A percentile compares a stretch with the other conserved stretches of the same genome.
These are phyloP conservation scores for Diaporthe citrichinensis DNA, from an alignment of 2,329 filamentous ascomycete genomes.

Conservation along the genomic window DNA sequence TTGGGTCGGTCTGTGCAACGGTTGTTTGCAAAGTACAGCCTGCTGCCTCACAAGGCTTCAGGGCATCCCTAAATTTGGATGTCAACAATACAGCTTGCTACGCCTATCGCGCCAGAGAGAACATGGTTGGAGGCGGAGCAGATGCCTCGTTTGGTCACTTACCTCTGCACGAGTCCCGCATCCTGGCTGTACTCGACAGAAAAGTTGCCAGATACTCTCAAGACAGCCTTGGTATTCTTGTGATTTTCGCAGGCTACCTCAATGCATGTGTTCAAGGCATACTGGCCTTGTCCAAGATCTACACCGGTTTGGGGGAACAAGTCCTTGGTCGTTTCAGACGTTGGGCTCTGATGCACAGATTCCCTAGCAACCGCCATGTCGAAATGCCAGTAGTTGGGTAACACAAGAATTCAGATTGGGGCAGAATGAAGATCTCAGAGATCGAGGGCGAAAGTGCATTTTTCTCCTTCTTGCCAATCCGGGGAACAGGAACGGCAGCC, in stretches of 20 bases:
- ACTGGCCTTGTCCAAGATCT: conserved; percentile 19
- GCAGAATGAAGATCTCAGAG: background rate
- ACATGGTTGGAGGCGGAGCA: too few species aligned
- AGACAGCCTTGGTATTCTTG: conserved; percentile 22
- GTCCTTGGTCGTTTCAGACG: conserved; percentile 1
- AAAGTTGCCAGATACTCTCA: conserved; percentile 18
- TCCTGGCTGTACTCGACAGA: conserved; percentile 12
- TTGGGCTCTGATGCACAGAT: conserved; percentile 14
- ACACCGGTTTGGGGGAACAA: background rate
- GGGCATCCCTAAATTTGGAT: background rate
- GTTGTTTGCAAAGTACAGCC: conserved; percentile 24
- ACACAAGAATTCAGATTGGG: background rate
- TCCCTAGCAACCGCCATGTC: conserved; percentile 15
- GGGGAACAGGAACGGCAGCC: background rate
- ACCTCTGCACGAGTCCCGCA: conserved; percentile 12
- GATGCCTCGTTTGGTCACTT: background rate
- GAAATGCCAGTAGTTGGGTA: background rate
- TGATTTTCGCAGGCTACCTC: conserved; percentile 15
- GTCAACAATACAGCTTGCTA: background rate
- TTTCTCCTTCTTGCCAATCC: background rate
- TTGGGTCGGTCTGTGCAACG: background rate
- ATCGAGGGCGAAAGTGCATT: background rate
- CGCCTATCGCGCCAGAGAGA: too few species aligned
- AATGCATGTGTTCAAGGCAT: conserved; percentile 17
- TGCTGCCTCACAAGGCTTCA: conserved; percentile 12